Evolutionary conservation across 305 asterid species (phyloP).

Genomic region (Plantago lanceolata): DNA sequence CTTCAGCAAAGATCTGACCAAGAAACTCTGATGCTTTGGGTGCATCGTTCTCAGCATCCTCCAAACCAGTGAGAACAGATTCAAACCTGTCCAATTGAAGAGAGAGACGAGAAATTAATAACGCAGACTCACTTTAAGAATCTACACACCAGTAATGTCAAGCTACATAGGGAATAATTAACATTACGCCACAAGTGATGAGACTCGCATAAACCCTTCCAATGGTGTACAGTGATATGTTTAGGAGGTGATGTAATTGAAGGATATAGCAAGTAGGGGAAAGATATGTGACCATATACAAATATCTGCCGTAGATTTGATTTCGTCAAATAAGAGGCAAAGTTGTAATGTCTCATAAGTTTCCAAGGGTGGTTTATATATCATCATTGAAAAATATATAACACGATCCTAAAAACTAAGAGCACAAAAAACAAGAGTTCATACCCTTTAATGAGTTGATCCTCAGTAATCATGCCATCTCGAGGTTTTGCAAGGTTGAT

Average conservation of each 20-base stretch:
- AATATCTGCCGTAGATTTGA: not conserved
- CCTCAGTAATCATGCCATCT: slow-evolving; percentile 33
- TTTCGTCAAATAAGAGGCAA: not conserved
- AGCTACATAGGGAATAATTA: too few species aligned
- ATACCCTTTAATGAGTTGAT: slow-evolving; percentile 64
- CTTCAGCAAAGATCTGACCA: slow-evolving; percentile 44
- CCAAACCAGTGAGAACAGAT: slow-evolving; percentile 46
- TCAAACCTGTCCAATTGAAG: slow-evolving; percentile 42
- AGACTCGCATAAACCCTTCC: too few species aligned
- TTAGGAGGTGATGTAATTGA: too few species aligned
- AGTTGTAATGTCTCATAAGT: not conserved
- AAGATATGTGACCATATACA: not conserved
- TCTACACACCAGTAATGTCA: too few species aligned
- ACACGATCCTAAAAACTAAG: not conserved
- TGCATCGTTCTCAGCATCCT: slow-evolving; percentile 62
- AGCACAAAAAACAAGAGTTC: not conserved
- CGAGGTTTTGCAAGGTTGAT: slow-evolving; percentile 42
- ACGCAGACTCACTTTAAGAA: not conserved
- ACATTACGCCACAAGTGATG: too few species aligned
- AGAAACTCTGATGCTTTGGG: slow-evolving; percentile 59
- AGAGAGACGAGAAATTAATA: not conserved
- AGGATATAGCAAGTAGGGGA: not conserved
- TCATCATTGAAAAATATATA: too few species aligned
- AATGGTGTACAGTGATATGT: too few species aligned
- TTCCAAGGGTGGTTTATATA: not conserved